These are phyloP conservation scores for Talaromyces sp. DNA, from an alignment of 2,329 filamentous ascomycete species.

Conservation along the genomic window DNA sequence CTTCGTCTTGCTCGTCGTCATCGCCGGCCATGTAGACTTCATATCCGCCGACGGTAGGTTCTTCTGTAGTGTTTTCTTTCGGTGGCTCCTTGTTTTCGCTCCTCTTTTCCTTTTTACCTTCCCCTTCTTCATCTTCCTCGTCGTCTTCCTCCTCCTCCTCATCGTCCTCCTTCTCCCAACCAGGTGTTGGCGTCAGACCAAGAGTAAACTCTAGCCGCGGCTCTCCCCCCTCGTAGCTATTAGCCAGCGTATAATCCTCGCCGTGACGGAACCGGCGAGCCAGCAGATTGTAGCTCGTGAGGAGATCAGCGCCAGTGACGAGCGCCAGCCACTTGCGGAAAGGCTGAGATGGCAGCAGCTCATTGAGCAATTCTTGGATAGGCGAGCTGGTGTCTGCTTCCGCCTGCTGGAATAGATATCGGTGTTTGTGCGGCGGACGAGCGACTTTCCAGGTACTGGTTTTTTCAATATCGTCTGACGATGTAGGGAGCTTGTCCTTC, in stretches of 20 bases:
- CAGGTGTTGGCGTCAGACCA: conserved; percentile 75
- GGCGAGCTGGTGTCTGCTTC: conserved; percentile 38
- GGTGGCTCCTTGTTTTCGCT: conserved; percentile 27
- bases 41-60: conserved; percentile 46
- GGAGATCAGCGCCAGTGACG: conserved; percentile 63
- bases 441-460: conserved; percentile 68
- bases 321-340: conserved; percentile 89
- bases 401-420: conserved; percentile 74
- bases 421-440: conserved; percentile 89
- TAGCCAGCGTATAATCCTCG: conserved; percentile 88
- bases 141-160: conserved; percentile 48
- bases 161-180: conserved; percentile 73
- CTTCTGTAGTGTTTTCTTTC: conserved; percentile 24
- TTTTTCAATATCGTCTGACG: conserved; percentile 55
- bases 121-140: conserved; percentile 11
- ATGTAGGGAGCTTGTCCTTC: conserved; percentile 36
- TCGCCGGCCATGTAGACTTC: conserved; percentile 86
- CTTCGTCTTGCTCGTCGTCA: conserved; percentile 49
- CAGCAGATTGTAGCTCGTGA: conserved; percentile 72
- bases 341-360: conserved; percentile 74
- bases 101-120: conserved; percentile 16
- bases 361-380: conserved; percentile 73
- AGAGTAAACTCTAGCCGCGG: conserved; percentile 83
- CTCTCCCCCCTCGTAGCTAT: conserved; percentile 66
- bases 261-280: conserved; percentile 83